Base-by-base conservation (phyloP, 352 stramenopile genomes). In the Pythium phragmitis region DNA sequence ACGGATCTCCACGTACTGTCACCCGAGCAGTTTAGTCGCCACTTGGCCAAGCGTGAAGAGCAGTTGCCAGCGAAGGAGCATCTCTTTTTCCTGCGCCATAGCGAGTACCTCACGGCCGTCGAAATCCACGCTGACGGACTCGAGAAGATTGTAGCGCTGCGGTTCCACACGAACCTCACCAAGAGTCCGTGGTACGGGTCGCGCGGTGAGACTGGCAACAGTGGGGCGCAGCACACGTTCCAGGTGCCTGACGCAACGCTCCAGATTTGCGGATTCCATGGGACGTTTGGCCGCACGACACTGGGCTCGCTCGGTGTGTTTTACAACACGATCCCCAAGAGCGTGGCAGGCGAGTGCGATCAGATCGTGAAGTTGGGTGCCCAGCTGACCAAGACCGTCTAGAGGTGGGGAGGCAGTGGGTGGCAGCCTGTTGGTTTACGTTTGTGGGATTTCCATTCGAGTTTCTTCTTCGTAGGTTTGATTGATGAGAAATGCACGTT, bases 91-190 rank as follows among this genome's bases (percentile, higher is more conserved):
- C 56, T 77, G 12, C 61, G 63, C 34, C 53, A 67, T 14, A 49
- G 56, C 33, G 70, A 77, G 50, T 65, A 70, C 23, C 21, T 77
- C 28, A 65, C 59, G 43, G 47, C 57, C 19, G 60, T 77, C 4
- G 70, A 75, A 23, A 67, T 66, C 2, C 19, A 57, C 16, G 43
- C 3, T 11, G 16, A 28, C n/a, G 0, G 53, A 63, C 23, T 30
- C 26, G 42, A 60, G 21, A 52, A 21, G 21, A 53, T 76, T 43
- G 46, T 39, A 16, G 70, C 59, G 23, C 5, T 77, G 39, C 66
- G 70, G 7, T 69, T 77, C 56, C 66, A 72, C 56, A 72, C 70
- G 14, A 77, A 77, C 49, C 46, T 70, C 21, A 55, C 61, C 26
- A 74, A 69, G 43, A 69, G 57, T 28, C 58, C 70, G 21, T 77